Conservation (phyloP, 768 basidiomycete genomes). For the Suillus ampliporus region DNA sequence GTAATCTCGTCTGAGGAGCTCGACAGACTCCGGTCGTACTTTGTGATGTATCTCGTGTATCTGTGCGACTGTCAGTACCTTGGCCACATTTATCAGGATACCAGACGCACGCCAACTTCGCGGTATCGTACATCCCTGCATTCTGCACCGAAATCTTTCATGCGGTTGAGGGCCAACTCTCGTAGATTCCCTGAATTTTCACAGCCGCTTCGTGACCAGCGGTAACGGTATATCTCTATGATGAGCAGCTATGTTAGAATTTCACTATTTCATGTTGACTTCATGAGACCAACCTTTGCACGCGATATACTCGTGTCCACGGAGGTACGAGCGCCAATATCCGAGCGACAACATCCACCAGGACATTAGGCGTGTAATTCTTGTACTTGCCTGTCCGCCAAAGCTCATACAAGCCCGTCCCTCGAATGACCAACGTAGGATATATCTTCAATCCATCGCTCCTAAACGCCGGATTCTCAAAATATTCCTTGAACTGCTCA, state of each 20-base stretch:
- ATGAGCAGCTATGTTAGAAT: constrained; percentile 9
- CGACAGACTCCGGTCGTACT: constrained; percentile 93
- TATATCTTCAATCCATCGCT: constrained; percentile 99
- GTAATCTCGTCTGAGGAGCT: constrained; percentile 94
- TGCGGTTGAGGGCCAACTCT: constrained; percentile 93
- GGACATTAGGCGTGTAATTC: constrained; percentile 98
- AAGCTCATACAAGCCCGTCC: constrained; percentile 93
- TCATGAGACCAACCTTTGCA: constrained; percentile 72
- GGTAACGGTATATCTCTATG: constrained; percentile 94
- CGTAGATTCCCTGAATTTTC: constrained; percentile 97
- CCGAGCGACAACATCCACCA: constrained; percentile 96
- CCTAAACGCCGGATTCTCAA: constrained; percentile 97
- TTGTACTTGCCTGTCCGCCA: constrained; percentile 98
- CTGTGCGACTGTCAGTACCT: constrained; percentile 44
- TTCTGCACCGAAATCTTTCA: constrained; percentile 99
- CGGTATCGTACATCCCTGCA: constrained; percentile 97
- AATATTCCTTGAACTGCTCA: constrained; percentile 99
- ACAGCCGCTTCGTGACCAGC: constrained; percentile 93
- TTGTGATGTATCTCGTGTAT: constrained; percentile 99
- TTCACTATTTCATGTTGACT: neutral
- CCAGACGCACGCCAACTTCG: constrained; percentile 87
- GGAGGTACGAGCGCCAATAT: constrained; percentile 97
- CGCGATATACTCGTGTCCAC: constrained; percentile 98
- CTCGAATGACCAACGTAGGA: constrained; percentile 96
- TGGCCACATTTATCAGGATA: constrained; percentile 8